Conservation (phyloP, 345 rosid species). For the Salix arbutifolia region DNA sequence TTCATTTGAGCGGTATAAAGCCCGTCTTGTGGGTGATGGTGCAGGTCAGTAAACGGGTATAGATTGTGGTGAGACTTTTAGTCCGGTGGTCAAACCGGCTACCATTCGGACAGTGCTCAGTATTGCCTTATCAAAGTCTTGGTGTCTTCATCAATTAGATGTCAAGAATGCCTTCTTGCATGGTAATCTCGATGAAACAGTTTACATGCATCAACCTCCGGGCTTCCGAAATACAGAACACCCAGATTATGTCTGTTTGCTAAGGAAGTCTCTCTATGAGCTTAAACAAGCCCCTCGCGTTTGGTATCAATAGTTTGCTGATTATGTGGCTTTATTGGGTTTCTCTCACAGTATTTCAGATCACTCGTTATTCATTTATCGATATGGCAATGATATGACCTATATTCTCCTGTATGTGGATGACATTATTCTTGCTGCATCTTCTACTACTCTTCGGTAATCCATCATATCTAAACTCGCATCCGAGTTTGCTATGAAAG, state of each 20-base stretch:
- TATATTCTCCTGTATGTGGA: background rate
- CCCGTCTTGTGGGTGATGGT: background rate
- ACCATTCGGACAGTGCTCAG: background rate
- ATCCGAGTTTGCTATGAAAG: constrained; percentile 1
- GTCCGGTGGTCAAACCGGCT: background rate
- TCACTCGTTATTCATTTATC: background rate
- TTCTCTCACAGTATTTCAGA: background rate
- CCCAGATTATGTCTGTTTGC: background rate
- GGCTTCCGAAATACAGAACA: background rate
- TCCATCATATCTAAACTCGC: background rate
- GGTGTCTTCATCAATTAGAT: background rate
- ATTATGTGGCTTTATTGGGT: background rate
- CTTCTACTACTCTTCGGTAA: background rate
- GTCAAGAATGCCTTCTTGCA: background rate
- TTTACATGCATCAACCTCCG: background rate
- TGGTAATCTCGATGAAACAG: background rate
- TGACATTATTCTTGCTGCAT: background rate
- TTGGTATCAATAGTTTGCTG: background rate
- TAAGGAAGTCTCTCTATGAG: too few species aligned
- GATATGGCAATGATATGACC: background rate
- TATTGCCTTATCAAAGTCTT: background rate
- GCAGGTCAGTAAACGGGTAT: background rate
- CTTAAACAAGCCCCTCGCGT: background rate
- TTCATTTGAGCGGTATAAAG: constrained; percentile 2
- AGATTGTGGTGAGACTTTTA: background rate